Percentiles rank a stretch among this genome's conserved stretches.
Conservation (phyloP, 139 green algal genomes). For the Chlorella ohadii region DNA sequence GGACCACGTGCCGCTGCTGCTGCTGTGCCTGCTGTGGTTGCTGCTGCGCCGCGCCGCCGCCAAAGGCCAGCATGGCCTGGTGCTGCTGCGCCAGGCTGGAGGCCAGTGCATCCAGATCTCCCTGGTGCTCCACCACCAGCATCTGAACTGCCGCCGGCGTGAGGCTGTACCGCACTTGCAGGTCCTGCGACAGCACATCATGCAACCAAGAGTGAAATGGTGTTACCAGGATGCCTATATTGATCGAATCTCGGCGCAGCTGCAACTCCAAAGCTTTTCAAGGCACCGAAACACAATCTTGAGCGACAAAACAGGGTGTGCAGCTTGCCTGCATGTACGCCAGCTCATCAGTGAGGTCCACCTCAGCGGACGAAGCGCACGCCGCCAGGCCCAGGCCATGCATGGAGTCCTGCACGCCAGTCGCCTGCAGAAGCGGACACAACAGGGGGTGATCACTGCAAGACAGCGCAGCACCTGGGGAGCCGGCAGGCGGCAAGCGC, state of each 20-base stretch:
- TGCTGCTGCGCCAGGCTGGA: slow-evolving; percentile 30
- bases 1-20: neutral
- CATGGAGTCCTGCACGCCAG: slow-evolving; percentile 27
- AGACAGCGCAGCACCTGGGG: neutral
- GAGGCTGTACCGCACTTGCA: slow-evolving; percentile 18
- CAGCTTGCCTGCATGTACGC: slow-evolving; percentile 16
- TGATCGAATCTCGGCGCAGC: no score
- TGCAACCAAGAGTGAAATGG: no score
- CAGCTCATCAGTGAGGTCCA: slow-evolving; percentile 57
- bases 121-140: slow-evolving; percentile 24
- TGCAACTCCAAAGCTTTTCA: no score
- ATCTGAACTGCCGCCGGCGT: neutral
- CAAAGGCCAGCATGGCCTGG: slow-evolving; percentile 16
- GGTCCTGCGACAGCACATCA: slow-evolving; percentile 6
- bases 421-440: neutral
- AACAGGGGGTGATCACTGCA: neutral
- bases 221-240: no score
- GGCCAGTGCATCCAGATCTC: slow-evolving; percentile 16
- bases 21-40: slow-evolving; percentile 11
- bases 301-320: neutral
- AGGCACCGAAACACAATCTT: no score
- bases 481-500: no score
- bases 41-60: slow-evolving; percentile 3
- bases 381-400: slow-evolving; percentile 1
- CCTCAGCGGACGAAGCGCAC: slow-evolving; percentile 14